A percentile compares a stretch with the other conserved stretches of the same genome.
Evolutionary conservation across 257 asterid genomes (phyloP).

Genomic region (Rehmannia glutinosa): DNA sequence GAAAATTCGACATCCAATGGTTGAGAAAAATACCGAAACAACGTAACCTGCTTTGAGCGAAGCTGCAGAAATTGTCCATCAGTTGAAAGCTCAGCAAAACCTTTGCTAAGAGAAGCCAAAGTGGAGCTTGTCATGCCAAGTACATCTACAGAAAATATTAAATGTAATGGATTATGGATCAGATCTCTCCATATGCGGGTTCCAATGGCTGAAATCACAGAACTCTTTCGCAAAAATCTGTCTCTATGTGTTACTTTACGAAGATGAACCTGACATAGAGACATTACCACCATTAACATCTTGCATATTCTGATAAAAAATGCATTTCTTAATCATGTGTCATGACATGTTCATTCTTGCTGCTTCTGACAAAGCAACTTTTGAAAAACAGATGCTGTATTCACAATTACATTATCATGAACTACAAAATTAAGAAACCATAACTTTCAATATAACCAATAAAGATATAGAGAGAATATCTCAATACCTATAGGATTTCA

Average conservation of each 20-base stretch:
- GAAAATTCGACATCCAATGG: neutral
- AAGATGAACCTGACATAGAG: constrained; percentile 67
- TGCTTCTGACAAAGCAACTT: neutral
- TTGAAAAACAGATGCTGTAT: neutral
- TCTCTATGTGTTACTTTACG: constrained; percentile 80
- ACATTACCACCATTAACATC: constrained; percentile 9
- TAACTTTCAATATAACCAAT: neutral
- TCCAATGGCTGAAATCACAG: constrained; percentile 67
- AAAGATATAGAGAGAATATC: neutral
- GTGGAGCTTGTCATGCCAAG: constrained; percentile 98
- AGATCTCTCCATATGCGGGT: constrained; percentile 94
- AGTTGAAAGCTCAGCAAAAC: constrained; percentile 98
- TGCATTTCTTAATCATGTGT: neutral
- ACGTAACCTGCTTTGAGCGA: constrained; percentile 85
- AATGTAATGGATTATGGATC: constrained; percentile 91
- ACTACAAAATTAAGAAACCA: neutral
- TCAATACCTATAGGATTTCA: neutral
- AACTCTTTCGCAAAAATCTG: constrained; percentile 88
- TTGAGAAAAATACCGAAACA: constrained; percentile 16
- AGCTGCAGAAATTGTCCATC: constrained; percentile 96
- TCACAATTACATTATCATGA: neutral
- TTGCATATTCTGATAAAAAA: neutral
- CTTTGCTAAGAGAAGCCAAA: constrained; percentile 95
- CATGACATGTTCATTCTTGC: neutral
- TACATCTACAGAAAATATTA: constrained; percentile 89